These are phyloP conservation scores for Themeda triandra DNA, from an alignment of 176 grass and related monocot genomes.

Conservation along the genomic window DNA sequence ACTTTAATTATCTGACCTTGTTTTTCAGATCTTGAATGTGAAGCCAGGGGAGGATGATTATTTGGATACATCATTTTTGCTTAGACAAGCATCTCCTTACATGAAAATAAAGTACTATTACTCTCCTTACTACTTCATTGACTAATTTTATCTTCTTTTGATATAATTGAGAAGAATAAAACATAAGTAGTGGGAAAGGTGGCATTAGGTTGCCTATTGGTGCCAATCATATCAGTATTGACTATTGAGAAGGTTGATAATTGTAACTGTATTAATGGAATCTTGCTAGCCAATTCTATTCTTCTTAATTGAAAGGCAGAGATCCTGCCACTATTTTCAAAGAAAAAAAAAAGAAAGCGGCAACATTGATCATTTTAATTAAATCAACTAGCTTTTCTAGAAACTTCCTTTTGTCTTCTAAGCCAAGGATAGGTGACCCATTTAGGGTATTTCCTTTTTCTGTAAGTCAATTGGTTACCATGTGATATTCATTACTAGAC, in stretches of 20 bases:
- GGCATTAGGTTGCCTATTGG: neutral
- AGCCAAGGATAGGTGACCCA: neutral
- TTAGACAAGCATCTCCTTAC: conserved; percentile 96
- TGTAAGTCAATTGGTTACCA: neutral
- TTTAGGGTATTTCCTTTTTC: neutral
- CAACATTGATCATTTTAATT: neutral
- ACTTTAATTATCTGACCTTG: neutral
- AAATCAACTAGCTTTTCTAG: neutral
- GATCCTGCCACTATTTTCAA: too few relatives aligned
- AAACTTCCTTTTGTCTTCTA: neutral
- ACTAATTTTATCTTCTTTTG: neutral
- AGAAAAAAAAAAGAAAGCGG: too few relatives aligned
- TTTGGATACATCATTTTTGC: conserved; percentile 80
- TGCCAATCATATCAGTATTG: neutral
- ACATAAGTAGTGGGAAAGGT: neutral
- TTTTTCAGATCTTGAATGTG: conserved; percentile 77
- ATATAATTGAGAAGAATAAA: conserved; percentile 4
- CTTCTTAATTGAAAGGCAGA: too few relatives aligned
- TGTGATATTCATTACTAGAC: neutral
- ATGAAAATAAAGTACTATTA: conserved; percentile 98
- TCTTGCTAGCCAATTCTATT: too few relatives aligned
- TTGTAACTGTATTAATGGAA: neutral
- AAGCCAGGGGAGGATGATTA: conserved; percentile 90
- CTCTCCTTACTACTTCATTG: conserved; percentile 1
- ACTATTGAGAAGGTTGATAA: neutral